A percentile compares a stretch with the other conserved stretches of the same genome.
Evolutionary conservation across 2,329 filamentous ascomycete species (phyloP).

Genomic region (Colletotrichum liaoningense): DNA sequence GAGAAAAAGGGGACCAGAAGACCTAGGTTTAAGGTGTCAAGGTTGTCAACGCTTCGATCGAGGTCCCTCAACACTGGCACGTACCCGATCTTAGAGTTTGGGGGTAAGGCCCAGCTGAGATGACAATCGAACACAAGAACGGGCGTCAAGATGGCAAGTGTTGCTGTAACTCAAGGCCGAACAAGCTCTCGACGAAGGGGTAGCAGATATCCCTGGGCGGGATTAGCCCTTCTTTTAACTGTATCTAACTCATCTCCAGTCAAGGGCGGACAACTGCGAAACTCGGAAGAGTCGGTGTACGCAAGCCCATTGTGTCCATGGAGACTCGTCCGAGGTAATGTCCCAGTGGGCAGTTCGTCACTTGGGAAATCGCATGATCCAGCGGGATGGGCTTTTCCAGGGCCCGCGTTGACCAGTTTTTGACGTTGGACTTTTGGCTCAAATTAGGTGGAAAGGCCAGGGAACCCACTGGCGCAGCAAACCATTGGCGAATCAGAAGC

Average conservation of each 20-base stretch:
- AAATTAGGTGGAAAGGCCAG: background rate
- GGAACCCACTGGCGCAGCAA: background rate
- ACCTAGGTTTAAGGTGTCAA: background rate
- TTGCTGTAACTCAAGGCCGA: background rate
- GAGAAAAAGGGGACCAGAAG: background rate
- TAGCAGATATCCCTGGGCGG: background rate
- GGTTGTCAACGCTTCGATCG: background rate
- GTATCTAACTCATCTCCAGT: background rate
- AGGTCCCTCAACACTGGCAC: background rate
- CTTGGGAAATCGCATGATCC: conserved; percentile 7
- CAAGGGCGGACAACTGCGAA: too few relatives aligned
- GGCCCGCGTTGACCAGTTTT: background rate
- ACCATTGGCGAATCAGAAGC: background rate
- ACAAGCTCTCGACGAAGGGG: background rate
- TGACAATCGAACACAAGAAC: conserved; percentile 17
- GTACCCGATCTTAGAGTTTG: background rate
- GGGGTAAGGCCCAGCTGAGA: conserved; percentile 5
- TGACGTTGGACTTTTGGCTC: background rate
- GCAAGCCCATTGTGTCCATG: background rate
- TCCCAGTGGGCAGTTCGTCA: conserved; percentile 1
- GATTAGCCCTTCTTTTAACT: background rate
- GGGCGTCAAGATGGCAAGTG: background rate
- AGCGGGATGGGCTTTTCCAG: background rate
- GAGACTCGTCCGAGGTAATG: conserved; percentile 11
- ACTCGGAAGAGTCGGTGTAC: background rate